These are phyloP conservation scores for Citrus mangshanensis DNA, from an alignment of 345 rosid species.

Conservation along the genomic window DNA sequence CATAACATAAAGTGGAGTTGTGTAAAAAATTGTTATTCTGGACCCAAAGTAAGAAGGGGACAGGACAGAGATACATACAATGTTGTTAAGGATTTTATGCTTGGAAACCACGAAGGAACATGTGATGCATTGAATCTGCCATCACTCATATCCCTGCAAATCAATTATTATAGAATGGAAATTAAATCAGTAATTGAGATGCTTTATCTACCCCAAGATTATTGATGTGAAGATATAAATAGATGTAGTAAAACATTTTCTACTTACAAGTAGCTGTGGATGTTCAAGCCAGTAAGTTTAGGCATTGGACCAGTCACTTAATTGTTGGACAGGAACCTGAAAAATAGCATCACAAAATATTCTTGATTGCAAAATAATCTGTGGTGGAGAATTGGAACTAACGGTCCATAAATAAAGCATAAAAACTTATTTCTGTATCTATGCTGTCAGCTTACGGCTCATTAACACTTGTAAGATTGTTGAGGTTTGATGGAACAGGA, in stretches of 20 bases:
- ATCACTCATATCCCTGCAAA: conserved; percentile 75
- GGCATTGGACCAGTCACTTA: conserved; percentile 54
- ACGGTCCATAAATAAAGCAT: not conserved
- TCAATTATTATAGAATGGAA: not conserved
- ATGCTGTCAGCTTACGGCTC: no score
- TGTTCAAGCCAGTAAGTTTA: conserved; percentile 46
- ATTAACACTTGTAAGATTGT: no score
- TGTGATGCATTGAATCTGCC: conserved; percentile 44
- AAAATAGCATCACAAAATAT: conserved; percentile 11
- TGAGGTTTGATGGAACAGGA: no score
- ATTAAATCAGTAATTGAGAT: not conserved
- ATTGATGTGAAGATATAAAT: not conserved
- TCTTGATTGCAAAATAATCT: not conserved
- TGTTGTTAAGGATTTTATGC: conserved; percentile 48
- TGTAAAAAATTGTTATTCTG: no score
- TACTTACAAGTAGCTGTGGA: conserved; percentile 67
- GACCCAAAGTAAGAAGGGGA: not conserved
- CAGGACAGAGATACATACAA: conserved; percentile 46
- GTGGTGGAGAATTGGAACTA: not conserved
- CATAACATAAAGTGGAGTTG: no score
- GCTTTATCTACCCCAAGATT: not conserved
- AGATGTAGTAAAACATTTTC: not conserved
- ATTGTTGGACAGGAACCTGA: conserved; percentile 77
- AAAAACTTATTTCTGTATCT: no score
- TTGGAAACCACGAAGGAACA: conserved; percentile 27